Conservation (phyloP, 2,329 filamentous ascomycete genomes). For the Hypoxylon sp. region DNA sequence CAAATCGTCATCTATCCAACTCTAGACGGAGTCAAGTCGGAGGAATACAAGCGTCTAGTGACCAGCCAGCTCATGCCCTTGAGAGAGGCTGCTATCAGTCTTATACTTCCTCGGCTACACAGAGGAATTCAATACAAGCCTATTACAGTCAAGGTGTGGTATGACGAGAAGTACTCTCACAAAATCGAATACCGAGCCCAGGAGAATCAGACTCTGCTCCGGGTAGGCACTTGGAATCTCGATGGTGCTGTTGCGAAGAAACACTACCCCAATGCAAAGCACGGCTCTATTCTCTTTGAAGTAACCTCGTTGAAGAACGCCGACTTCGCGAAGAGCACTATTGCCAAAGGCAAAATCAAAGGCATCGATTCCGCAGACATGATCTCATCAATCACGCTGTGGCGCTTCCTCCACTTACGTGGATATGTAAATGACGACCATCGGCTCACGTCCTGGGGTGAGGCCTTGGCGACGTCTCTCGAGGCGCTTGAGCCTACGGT, state of each 20-base stretch:
- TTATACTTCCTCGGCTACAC: conserved; percentile 85
- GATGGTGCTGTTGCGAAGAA: conserved; percentile 70
- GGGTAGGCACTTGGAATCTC: conserved; percentile 78
- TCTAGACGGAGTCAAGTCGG: conserved; percentile 83
- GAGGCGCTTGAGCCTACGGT: conserved; percentile 71
- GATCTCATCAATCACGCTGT: conserved; percentile 80
- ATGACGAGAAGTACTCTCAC: conserved; percentile 77
- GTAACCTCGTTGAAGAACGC: conserved; percentile 77
- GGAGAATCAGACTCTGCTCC: conserved; percentile 64
- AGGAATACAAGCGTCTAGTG: conserved; percentile 85
- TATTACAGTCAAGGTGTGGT: conserved; percentile 87
- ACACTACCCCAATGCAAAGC: conserved; percentile 61
- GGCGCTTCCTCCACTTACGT: conserved; percentile 90
- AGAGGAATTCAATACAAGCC: conserved; percentile 86
- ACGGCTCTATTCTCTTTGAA: conserved; percentile 70
- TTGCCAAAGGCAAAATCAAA: conserved; percentile 70
- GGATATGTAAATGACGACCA: conserved; percentile 87
- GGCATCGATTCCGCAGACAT: conserved; percentile 78
- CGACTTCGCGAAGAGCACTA: conserved; percentile 78
- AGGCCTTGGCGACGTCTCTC: conserved; percentile 80
- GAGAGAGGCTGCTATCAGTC: conserved; percentile 81
- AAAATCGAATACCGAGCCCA: conserved; percentile 74
- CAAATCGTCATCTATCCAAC: conserved; percentile 86
- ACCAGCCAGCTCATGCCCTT: conserved; percentile 80
- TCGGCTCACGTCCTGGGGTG: conserved; percentile 86